Percentiles rank a stretch among this genome's conserved stretches.
phyloP scores from a whole-genome alignment of 768 basidiomycete genomes.

The Xerocomellus intermedius region DNA sequence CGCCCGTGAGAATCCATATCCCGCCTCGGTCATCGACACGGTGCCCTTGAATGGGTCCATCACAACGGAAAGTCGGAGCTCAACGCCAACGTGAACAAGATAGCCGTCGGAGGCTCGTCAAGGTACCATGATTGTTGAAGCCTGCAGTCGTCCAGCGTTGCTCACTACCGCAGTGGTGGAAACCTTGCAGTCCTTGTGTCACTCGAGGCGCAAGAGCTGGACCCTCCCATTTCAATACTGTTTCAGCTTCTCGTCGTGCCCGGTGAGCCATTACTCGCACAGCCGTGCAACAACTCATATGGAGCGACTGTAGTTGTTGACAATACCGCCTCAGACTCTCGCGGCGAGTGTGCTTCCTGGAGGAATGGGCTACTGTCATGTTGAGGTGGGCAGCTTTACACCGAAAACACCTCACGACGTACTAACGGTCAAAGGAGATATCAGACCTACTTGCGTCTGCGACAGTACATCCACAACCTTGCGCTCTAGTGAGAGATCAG shows the following conservation, averaged over 20 bases:
- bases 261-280: slow-evolving; percentile 13
- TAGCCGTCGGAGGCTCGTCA: slow-evolving; percentile 72
- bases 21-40: slow-evolving; percentile 69
- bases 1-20: slow-evolving; percentile 69
- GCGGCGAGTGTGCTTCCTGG: slow-evolving; percentile 48
- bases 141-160: neutral
- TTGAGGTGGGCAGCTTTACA: slow-evolving; percentile 39
- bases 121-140: slow-evolving; percentile 39
- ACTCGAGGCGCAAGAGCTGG: slow-evolving; percentile 53
- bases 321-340: slow-evolving; percentile 55
- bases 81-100: slow-evolving; percentile 46
- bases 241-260: slow-evolving; percentile 74
- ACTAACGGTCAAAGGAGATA: too few species aligned
- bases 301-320: slow-evolving; percentile 45
- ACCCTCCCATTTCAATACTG: slow-evolving; percentile 51
- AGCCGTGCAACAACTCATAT: neutral
- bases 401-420: slow-evolving; percentile 38
- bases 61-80: slow-evolving; percentile 45
- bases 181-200: slow-evolving; percentile 67
- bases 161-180: slow-evolving; percentile 48
- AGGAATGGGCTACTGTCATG: too few species aligned
- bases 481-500: neutral
- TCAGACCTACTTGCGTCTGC: too few species aligned
- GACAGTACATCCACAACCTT: too few species aligned
- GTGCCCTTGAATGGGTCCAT: slow-evolving; percentile 62